These are phyloP conservation scores for Vigna reflexopilosa DNA, from an alignment of 306 rosid species.

Conservation along the genomic window DNA sequence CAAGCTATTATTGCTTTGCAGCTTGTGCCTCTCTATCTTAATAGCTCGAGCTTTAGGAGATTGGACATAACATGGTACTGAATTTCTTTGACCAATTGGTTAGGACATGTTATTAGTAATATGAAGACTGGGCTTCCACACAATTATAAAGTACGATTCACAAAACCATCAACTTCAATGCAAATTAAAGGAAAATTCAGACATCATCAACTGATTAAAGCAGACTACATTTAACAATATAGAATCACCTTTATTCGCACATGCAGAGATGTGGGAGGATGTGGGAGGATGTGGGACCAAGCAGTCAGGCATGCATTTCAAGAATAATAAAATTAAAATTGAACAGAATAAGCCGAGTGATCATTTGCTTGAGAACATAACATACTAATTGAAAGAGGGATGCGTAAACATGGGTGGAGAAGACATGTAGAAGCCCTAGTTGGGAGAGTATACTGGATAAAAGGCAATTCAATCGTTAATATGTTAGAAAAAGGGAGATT, in stretches of 20 bases:
- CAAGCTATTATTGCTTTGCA: constrained; percentile 20
- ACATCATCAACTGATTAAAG: constrained; percentile 21
- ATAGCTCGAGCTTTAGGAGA: neutral
- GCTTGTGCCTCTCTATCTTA: constrained; percentile 27
- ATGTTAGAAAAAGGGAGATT: neutral
- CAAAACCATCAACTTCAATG: constrained; percentile 8
- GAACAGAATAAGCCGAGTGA: neutral
- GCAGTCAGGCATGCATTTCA: constrained; percentile 2
- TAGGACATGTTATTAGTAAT: neutral
- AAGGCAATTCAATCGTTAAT: neutral
- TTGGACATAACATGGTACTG: neutral
- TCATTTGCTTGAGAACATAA: constrained; percentile 13
- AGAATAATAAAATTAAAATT: constrained; percentile 17
- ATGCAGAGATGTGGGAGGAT: neutral
- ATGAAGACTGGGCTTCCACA: neutral
- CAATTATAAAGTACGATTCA: constrained; percentile 2
- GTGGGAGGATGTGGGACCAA: constrained; percentile 12
- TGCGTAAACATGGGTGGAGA: neutral
- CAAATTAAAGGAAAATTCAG: constrained; percentile 21
- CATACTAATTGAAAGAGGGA: neutral
- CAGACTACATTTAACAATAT: neutral
- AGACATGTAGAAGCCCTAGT: neutral
- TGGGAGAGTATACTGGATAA: neutral
- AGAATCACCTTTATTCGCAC: neutral
- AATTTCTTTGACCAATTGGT: constrained; percentile 9